phyloP scores from a whole-genome alignment of 1,139 yeast genomes.

The Trichomonascaceae sp. region DNA sequence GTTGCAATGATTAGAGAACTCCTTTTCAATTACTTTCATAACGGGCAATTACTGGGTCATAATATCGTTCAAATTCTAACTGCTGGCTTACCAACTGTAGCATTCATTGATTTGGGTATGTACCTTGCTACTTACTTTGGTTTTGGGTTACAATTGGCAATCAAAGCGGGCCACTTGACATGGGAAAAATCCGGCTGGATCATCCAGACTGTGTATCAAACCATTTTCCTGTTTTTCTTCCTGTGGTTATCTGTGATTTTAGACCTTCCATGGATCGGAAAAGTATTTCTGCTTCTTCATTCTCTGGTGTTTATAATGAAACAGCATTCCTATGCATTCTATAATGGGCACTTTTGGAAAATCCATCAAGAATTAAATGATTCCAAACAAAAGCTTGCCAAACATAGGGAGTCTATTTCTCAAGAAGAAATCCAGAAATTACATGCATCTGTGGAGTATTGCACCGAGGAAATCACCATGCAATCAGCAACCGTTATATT shows the following conservation, averaged over 20 bases:
- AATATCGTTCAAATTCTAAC: conserved; percentile 48
- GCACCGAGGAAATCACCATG: conserved; percentile 26
- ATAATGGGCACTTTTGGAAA: conserved; percentile 81
- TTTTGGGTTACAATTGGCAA: conserved; percentile 47
- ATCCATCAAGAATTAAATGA: conserved; percentile 50
- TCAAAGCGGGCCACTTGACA: conserved; percentile 38
- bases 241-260: conserved; percentile 46
- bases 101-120: conserved; percentile 63
- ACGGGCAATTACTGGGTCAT: conserved; percentile 37
- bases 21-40: conserved; percentile 26
- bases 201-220: conserved; percentile 52
- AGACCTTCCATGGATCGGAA: conserved; percentile 78
- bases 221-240: conserved; percentile 42
- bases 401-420: conserved; percentile 6
- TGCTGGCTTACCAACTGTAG: conserved; percentile 57
- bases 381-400: conserved; percentile 32
- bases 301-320: conserved; percentile 86
- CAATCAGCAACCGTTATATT: conserved; percentile 39
- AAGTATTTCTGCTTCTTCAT: conserved; percentile 74
- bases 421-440: conserved; percentile 6
- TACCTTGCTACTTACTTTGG: conserved; percentile 56
- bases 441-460: conserved; percentile 19
- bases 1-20: conserved; percentile 26
- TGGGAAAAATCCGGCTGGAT: conserved; percentile 64
- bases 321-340: conserved; percentile 84